Base-by-base conservation (phyloP, 345 rosid genomes). In the Laguncularia racemosa region DNA sequence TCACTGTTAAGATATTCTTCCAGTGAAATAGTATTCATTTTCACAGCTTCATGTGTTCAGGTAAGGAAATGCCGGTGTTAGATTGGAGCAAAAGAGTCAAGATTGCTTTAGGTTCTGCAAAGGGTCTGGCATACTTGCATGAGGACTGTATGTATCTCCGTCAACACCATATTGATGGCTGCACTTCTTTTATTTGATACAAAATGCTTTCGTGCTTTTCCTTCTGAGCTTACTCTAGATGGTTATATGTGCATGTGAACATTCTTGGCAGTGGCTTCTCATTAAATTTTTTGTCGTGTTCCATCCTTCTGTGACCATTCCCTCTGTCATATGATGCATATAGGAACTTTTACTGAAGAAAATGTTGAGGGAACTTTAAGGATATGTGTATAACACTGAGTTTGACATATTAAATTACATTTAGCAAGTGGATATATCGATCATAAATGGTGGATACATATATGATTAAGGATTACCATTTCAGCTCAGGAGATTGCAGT, bases 111-210 rank as follows among this genome's bases (percentile, higher is more conserved):
- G 97, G 99, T 13, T 74, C 99, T 48, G 99, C 99, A 7, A 95
- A 90, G 90, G 99, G 97, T 20, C 78, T 95, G 75, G 96, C 99
- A 16, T 95, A 90, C 74, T 77, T 95, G 57, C 97, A 95, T 40
- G 99, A 95, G 80, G 99, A 90, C 50, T 95, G 97, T 95, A 81
- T 9, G 99, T 76, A 48, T 57, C 52, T 46, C 51, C 68, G 38
- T 28, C 40, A 33, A 33, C 40, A 33, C 9, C 11, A 10, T 9
- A 4, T 33, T 9, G 40, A 4, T 33, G 40, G 40, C 55, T 48
- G 18, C 44, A 6, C 55, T 8, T 15, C 10, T 53, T 52, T 48
- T 50, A 44, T 33, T 16, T 16, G 10, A 3, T 63, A 19, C 53
- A 1, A 1, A 56, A 7, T 23, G 28, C 28, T 23, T 1, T 50